Conservation (phyloP, 176 grass and related monocot species). For the Cymbopogon citratus region DNA sequence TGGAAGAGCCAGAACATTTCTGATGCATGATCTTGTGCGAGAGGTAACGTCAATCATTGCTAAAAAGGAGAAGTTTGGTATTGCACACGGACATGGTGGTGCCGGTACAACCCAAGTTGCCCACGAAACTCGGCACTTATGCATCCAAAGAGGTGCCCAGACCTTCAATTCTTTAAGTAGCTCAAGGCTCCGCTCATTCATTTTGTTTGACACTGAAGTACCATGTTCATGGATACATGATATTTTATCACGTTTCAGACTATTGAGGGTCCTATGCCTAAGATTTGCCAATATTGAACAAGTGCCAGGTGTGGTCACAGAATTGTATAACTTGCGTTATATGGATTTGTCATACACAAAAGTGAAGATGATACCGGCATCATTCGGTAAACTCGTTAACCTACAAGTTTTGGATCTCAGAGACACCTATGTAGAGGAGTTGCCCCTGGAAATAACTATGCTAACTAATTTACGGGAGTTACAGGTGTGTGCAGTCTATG, state of each 20-base stretch:
- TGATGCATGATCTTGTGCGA: slow-evolving; percentile 41
- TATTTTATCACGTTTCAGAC: slow-evolving; percentile 29
- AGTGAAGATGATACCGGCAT: slow-evolving; percentile 35
- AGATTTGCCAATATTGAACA: slow-evolving; percentile 25
- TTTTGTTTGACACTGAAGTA: slow-evolving; percentile 17
- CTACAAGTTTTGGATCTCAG: slow-evolving; percentile 39
- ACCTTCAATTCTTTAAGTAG: not conserved
- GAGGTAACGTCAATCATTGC: not conserved
- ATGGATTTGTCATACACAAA: slow-evolving; percentile 21
- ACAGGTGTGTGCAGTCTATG: not conserved
- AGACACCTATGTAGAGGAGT: not conserved
- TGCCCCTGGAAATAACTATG: slow-evolving; percentile 35
- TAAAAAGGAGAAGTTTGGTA: slow-evolving; percentile 23
- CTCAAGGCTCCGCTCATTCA: slow-evolving; percentile 18
- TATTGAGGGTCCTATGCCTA: slow-evolving; percentile 31
- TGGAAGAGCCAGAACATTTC: slow-evolving; percentile 20
- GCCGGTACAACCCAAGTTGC: not conserved
- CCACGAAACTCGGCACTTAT: not conserved
- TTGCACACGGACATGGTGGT: not conserved
- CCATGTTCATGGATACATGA: slow-evolving; percentile 25
- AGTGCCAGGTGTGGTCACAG: slow-evolving; percentile 23
- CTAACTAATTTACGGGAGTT: slow-evolving; percentile 44
- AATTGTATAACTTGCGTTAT: slow-evolving; percentile 36
- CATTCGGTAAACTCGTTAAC: slow-evolving; percentile 39
- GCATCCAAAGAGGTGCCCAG: not conserved